Evolutionary conservation across 2,329 filamentous ascomycete species (phyloP), one percentile per base, ranked within the genome.

Genomic region (Alternaria brassicicola): DNA sequence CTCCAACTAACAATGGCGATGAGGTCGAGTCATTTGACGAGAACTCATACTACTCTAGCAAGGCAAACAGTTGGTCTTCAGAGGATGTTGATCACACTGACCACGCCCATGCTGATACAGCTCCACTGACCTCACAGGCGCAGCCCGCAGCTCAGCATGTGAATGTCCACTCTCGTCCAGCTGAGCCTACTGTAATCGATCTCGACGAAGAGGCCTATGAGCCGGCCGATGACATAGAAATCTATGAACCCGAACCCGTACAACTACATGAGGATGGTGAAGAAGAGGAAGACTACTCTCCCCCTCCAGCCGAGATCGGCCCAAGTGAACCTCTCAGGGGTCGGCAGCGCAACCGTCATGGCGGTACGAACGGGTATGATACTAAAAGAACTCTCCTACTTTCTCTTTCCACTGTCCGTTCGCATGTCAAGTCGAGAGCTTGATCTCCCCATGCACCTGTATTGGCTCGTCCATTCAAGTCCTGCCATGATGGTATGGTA

Each of bases 41-140:
- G 76, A 93, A 96, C 74, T 95, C 93, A 38, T 96, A 96, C 78
- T 97, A 98, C 82, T 97, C 94, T 66, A 97, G 93, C 79, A 91
- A 90, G 80, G 86, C 85, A 63, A 89, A 93, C 82, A 91, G 93
- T 76, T 96, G 93, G 64, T 79, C 86, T 74, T 82, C 85, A 74
- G 82, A 83, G 61, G 76, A 79, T 56, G 58, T 60, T 71, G 74
- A 76, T 61, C 56, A 62, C 61, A 69, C 67, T 62, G 68, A 68
- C 60, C 65, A 58, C 61, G 55, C 54, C 58, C 65, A 62, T 69
- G 68, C 70, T 75, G 69, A 75, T 69, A 66, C 58, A 61, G 68
- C 65, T 47, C 57, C 66, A 69, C 68, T 74, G 55, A 69, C 65
- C 35, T 64, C 65, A 41, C 73, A 71, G 51, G 62, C 63, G 41